Evolutionary conservation across 176 grass and related monocot genomes (phyloP), one percentile per base, ranked within the genome.

Genomic region (Zizania latifolia): DNA sequence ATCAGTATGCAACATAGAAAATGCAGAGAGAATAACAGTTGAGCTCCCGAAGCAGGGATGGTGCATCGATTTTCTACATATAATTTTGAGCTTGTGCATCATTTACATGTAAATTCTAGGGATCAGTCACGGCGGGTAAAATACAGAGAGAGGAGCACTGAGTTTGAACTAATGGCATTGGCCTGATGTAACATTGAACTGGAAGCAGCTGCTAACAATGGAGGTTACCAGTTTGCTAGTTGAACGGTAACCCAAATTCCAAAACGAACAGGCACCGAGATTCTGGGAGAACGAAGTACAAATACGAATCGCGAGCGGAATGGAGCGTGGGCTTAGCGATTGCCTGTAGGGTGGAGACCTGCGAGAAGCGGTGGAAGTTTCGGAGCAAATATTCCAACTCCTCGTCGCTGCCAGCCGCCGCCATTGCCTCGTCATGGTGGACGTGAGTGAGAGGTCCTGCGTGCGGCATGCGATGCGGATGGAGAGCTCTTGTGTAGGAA

Each of bases 331-430:
- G 24, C 22, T n/a, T n/a, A n/a, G 13, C 16, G 68, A 8, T 0
- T n/a, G n/a, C n/a, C n/a, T 41, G 35, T 57, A 16, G 40, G 40
- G 1, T 2, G 17, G 7, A n/a, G 61, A 85, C 88, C 75, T 95
- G 83, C 74, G 74, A 91, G 54, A 95, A 74, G 61, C 78, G 80
- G n/a, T 84, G 86, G 72, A 95, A 95, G 80, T 78, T 89, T 8
- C 62, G 61, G 70, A 92, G 82, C 35, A 92, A 41, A 29, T 72
- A 85, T 21, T 95, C 80, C 80, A 89, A 40, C 70, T 74, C 80
- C 70, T 91, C 77, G 43, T 89, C 86, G 58, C 82, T 82, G 14
- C 29, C 34, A 4, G 71, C 34, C 16, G 48, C 24, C 53, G 39
- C 34, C 62, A 69, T 82, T 30, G 19, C 58, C 7, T 41, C 58